A percentile compares a stretch with the other conserved stretches of the same genome.
phyloP scores from a whole-genome alignment of 2,329 filamentous ascomycete genomes.

The Botrytis squamosa region DNA sequence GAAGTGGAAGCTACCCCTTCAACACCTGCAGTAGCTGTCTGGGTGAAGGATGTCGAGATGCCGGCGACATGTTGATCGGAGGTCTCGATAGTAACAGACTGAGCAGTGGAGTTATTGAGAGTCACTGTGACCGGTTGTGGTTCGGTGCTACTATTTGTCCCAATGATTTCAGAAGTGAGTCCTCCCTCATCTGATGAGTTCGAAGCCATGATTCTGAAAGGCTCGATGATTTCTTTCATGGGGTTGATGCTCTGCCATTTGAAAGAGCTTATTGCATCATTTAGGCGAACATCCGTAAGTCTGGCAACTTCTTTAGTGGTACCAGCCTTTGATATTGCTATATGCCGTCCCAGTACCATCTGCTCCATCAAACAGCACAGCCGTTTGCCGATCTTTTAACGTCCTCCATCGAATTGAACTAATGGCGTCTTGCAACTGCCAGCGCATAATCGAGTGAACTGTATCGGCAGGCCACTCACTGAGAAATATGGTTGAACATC shows the following conservation, averaged over 20 bases:
- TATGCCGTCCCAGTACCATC: neutral
- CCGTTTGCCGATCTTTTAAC: neutral
- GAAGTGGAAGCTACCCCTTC: neutral
- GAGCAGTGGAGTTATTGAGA: neutral
- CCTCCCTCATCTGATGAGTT: neutral
- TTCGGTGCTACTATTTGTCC: neutral
- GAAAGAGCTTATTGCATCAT: neutral
- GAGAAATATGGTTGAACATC: neutral
- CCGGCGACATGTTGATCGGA: neutral
- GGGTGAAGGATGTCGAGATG: neutral
- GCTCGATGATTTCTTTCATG: neutral
- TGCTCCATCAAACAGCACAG: neutral
- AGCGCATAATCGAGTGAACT: neutral
- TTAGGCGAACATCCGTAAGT: neutral
- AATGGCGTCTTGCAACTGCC: neutral
- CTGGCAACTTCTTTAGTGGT: neutral
- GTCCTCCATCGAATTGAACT: neutral
- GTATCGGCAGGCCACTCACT: neutral
- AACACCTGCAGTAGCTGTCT: neutral
- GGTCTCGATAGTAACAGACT: neutral
- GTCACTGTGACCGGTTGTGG: neutral
- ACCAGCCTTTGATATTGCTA: neutral
- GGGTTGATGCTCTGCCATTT: neutral
- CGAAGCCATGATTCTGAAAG: neutral
- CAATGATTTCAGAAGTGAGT: neutral